Evolutionary conservation across 2,329 filamentous ascomycete genomes (phyloP).

Genomic region (Coniosporium tulheliwenetii): DNA sequence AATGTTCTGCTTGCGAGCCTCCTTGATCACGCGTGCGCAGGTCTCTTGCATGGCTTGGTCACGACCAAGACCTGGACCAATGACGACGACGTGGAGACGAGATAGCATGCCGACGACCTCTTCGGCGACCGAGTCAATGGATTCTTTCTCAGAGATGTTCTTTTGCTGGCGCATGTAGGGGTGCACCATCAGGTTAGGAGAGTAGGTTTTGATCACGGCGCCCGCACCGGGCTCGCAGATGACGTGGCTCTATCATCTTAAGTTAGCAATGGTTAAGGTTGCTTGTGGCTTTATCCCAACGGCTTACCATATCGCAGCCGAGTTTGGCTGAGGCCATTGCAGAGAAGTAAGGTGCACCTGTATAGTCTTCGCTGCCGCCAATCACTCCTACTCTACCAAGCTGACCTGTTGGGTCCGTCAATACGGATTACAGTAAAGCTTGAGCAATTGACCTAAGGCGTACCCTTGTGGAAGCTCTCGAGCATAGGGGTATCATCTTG

Average conservation of each 20-base stretch:
- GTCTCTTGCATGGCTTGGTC: conserved; percentile 84
- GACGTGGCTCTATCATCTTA: conserved; percentile 55
- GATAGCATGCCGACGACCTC: conserved; percentile 66
- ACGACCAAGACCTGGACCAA: conserved; percentile 81
- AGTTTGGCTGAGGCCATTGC: conserved; percentile 88
- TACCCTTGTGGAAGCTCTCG: conserved; percentile 91
- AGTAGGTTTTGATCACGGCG: conserved; percentile 89
- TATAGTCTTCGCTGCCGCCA: conserved; percentile 90
- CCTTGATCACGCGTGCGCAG: conserved; percentile 60
- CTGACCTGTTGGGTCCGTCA: conserved; percentile 45
- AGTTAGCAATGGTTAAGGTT: conserved; percentile 10
- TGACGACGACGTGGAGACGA: conserved; percentile 79
- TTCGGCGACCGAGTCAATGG: conserved; percentile 46
- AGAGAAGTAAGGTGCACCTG: conserved; percentile 93
- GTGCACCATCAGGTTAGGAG: conserved; percentile 96
- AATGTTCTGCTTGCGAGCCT: conserved; percentile 54
- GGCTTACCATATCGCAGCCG: conserved; percentile 71
- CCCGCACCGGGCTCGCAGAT: conserved; percentile 85
- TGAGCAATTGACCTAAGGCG: not conserved
- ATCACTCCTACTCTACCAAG: conserved; percentile 85
- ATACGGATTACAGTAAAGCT: not conserved
- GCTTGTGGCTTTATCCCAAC: conserved; percentile 1
- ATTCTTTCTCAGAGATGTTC: conserved; percentile 37
- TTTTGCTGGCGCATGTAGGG: conserved; percentile 76
- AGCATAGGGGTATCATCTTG: conserved; percentile 92